These are phyloP conservation scores for Neurospora discreta DNA, from an alignment of 495 filamentous ascomycete species.

Conservation along the genomic window DNA sequence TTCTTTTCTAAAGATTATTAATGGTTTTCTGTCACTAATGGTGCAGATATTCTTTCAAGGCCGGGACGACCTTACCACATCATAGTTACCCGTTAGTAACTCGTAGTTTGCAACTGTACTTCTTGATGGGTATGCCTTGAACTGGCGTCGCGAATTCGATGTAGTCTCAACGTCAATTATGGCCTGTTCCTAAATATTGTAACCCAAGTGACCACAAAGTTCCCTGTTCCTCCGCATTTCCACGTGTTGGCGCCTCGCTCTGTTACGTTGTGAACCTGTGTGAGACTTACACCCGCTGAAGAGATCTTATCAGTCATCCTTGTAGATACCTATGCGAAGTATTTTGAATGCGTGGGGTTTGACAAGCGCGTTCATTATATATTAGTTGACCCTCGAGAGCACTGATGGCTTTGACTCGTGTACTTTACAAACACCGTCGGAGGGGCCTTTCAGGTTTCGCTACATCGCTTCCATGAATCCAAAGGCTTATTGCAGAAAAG, in stretches of 20 bases:
- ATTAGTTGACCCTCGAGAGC: not conserved
- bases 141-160: not conserved
- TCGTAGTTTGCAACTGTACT: not conserved
- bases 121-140: not conserved
- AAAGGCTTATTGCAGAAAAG: slow-evolving; percentile 4
- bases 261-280: not conserved
- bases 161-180: not conserved
- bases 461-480: not conserved
- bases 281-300: not conserved
- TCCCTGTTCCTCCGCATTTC: not conserved
- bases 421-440: not conserved
- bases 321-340: not conserved
- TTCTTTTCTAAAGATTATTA: too few species aligned
- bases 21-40: not conserved
- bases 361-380: not conserved
- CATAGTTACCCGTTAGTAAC: not conserved
- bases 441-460: not conserved
- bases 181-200: not conserved
- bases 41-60: not conserved
- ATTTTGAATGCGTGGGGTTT: not conserved
- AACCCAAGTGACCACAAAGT: not conserved
- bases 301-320: not conserved
- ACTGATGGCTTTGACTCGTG: not conserved
- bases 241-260: not conserved
- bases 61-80: not conserved